Evolutionary conservation across 2,329 filamentous ascomycete species (phyloP).

Genomic region (Pestalotiopsis fici): DNA sequence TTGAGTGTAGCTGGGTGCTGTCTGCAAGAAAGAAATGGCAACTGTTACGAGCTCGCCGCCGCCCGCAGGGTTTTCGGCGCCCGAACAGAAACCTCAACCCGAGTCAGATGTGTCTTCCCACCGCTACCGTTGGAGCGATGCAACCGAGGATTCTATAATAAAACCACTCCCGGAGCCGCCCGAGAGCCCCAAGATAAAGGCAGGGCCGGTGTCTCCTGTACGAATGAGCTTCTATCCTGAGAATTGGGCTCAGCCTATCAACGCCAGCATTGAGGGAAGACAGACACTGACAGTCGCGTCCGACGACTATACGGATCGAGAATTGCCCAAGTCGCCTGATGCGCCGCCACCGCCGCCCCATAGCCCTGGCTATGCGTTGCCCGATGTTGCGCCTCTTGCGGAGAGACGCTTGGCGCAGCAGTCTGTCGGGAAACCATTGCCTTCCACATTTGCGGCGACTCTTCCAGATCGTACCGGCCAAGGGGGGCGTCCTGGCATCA

Average conservation of each 20-base stretch:
- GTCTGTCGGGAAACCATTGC: slow-evolving; percentile 16
- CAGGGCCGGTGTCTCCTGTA: slow-evolving; percentile 57
- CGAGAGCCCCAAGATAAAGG: slow-evolving; percentile 46
- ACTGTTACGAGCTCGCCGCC: slow-evolving; percentile 27
- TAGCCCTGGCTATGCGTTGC: slow-evolving; percentile 22
- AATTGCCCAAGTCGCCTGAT: slow-evolving; percentile 33
- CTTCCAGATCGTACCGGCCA: slow-evolving; percentile 22
- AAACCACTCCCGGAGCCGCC: slow-evolving; percentile 29
- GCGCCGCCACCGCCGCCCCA: slow-evolving; percentile 40
- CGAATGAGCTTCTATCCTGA: slow-evolving; percentile 55
- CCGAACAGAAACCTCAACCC: slow-evolving; percentile 24
- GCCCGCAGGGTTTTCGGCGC: slow-evolving; percentile 24
- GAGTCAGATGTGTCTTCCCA: slow-evolving; percentile 31
- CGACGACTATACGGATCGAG: slow-evolving; percentile 22
- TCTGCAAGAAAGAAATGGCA: slow-evolving; percentile 22
- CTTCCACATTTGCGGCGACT: slow-evolving; percentile 18
- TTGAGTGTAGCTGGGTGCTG: not conserved
- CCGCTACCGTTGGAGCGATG: slow-evolving; percentile 32
- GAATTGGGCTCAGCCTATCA: slow-evolving; percentile 53
- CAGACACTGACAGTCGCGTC: slow-evolving; percentile 9
- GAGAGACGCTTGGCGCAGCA: slow-evolving; percentile 15
- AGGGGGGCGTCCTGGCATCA: slow-evolving; percentile 16
- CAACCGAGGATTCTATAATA: slow-evolving; percentile 19
- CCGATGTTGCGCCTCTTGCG: slow-evolving; percentile 1
- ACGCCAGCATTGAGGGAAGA: slow-evolving; percentile 48